phyloP scores from a whole-genome alignment of 2,329 filamentous ascomycete genomes.

The Verticillium longisporum region DNA sequence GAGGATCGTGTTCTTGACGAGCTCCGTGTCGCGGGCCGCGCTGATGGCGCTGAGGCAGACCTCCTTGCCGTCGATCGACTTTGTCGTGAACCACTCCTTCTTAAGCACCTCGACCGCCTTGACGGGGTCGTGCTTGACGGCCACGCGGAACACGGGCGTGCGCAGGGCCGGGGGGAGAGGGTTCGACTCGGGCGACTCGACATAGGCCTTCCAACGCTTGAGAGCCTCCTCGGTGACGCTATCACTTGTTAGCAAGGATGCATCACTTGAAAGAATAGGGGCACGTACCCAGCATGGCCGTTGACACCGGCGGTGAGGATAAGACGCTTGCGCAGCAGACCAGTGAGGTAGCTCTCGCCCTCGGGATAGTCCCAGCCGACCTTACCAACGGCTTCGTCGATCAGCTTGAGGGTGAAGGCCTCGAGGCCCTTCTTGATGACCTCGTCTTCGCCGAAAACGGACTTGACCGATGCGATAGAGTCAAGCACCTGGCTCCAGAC shows the following conservation, averaged over 20 bases:
- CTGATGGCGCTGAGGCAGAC: conserved; percentile 74
- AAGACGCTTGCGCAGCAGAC: conserved; percentile 76
- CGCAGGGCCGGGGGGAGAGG: conserved; percentile 79
- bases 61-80: conserved; percentile 86
- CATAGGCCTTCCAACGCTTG: conserved; percentile 75
- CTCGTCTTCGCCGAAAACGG: conserved; percentile 76
- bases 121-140: conserved; percentile 62
- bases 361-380: conserved; percentile 81
- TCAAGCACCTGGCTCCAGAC: conserved; percentile 84
- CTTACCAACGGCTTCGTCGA: conserved; percentile 66
- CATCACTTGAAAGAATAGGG: background rate
- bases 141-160: conserved; percentile 71
- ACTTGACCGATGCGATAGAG: conserved; percentile 69
- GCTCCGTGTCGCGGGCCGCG: conserved; percentile 58
- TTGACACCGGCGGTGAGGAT: conserved; percentile 68
- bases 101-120: conserved; percentile 68
- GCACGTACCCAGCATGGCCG: conserved; percentile 61
- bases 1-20: conserved; percentile 60
- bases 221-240: conserved; percentile 68
- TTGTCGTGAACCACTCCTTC: conserved; percentile 76
- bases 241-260: conserved; percentile 5
- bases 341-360: conserved; percentile 73
- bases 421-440: conserved; percentile 66
- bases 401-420: conserved; percentile 71
- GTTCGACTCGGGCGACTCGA: conserved; percentile 56